phyloP scores from a whole-genome alignment of 140 eudicot species.

The Bidens hawaiensis region DNA sequence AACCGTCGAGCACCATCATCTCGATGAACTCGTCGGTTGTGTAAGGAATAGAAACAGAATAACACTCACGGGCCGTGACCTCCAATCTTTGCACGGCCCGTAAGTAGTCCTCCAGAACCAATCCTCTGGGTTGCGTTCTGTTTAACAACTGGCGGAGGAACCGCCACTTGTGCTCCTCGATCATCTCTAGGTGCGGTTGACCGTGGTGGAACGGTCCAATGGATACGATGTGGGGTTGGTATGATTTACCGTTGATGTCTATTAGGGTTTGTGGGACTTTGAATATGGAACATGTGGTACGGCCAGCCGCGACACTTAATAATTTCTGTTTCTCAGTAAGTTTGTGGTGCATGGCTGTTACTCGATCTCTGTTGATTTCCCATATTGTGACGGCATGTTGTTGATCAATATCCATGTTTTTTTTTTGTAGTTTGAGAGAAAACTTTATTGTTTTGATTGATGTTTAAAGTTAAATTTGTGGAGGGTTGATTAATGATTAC shows the following conservation, averaged over 20 bases:
- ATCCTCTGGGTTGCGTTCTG: conserved; percentile 30
- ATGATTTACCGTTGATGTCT: conserved; percentile 53
- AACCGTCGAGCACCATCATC: conserved; percentile 54
- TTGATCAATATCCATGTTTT: conserved; percentile 14
- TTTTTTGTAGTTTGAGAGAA: background rate
- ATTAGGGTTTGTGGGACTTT: conserved; percentile 54
- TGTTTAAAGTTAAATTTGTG: background rate
- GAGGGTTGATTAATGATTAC: background rate
- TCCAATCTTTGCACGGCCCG: conserved; percentile 34
- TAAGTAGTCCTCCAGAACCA: conserved; percentile 32
- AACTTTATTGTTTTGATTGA: background rate
- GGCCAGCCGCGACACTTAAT: conserved; percentile 56
- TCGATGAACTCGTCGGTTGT: conserved; percentile 39
- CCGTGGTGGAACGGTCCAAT: conserved; percentile 64
- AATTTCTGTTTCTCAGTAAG: conserved; percentile 46
- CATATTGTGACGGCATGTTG: conserved; percentile 37
- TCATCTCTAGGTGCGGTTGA: conserved; percentile 36
- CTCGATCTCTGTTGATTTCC: conserved; percentile 45
- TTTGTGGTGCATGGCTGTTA: conserved; percentile 48
- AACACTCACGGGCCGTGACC: conserved; percentile 24
- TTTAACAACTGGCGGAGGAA: conserved; percentile 26
- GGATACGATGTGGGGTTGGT: conserved; percentile 60
- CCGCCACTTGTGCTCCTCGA: conserved; percentile 58
- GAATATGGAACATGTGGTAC: conserved; percentile 54
- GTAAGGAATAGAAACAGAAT: conserved; percentile 24